Evolutionary conservation across 305 asterid genomes (phyloP), one percentile per base, ranked within the genome.

Genomic region (Fraxinus velutina): DNA sequence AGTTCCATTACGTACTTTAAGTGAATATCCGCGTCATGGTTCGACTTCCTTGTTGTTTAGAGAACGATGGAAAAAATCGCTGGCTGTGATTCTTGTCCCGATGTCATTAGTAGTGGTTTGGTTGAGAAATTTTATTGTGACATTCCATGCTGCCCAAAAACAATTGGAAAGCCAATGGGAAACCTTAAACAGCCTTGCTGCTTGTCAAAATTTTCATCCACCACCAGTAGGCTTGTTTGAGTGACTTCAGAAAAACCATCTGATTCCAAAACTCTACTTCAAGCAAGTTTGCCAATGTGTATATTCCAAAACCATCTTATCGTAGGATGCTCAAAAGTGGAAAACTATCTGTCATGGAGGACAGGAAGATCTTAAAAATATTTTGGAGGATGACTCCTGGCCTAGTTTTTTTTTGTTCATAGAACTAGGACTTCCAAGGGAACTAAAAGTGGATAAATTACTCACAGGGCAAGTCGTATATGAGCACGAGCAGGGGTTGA

Each of bases 91-190:
- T 57, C 32, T 32, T 64, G 6, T 64, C 30, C 73, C 6, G 6
- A 24, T 24, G 32, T 2, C 73, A 64, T 24, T 64, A 9, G 15
- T 24, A 24, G 73, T 24, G 71, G 80, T 81, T 74, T 74, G 77
- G 15, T 66, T 13, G 17, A 6, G 33, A 39, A 9, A 21, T 68
- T 79, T 30, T 64, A 8, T 80, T 22, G 57, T 62, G 55, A 73
- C 44, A 73, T 64, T 30, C 37, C 73, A 83, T 83, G 77, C 80
- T 79, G 32, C 77, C 77, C 42, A 12, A 57, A 52, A 57, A 3
- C 29, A 57, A 75, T 9, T 57, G 70, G 60, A 72, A 19, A 5
- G 76, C 79, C 66, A 60, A 39, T 37, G 21, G 66, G 62, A 74
- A 32, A 74, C 27, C 29, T 36, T 57, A 66, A 36, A 36, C n/a